Evolutionary conservation across 495 filamentous ascomycete species (phyloP).

Genomic region (Venustampulla echinocandica): DNA sequence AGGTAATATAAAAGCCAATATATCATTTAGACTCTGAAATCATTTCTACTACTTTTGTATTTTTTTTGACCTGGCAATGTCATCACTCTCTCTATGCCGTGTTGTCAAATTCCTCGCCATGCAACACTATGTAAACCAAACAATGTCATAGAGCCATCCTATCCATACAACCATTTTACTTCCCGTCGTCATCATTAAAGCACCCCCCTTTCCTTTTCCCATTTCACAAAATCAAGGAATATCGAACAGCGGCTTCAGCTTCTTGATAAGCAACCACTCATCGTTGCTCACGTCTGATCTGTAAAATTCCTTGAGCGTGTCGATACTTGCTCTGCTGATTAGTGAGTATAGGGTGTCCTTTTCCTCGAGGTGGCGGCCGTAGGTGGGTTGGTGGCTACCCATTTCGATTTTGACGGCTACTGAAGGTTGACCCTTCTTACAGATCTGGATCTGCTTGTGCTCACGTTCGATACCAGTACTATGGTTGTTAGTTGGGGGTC

Average conservation of each 20-base stretch:
- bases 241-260: slow-evolving; percentile 91
- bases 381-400: slow-evolving; percentile 86
- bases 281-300: slow-evolving; percentile 82
- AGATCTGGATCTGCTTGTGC: slow-evolving; percentile 83
- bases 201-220: too few relatives aligned
- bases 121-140: too few relatives aligned
- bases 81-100: too few relatives aligned
- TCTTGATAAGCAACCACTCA: slow-evolving; percentile 84
- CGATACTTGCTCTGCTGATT: slow-evolving; percentile 81
- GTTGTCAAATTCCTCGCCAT: too few relatives aligned
- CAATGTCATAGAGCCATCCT: too few relatives aligned
- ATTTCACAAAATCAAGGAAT: too few relatives aligned
- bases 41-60: too few relatives aligned
- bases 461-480: slow-evolving; percentile 93
- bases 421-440: slow-evolving; percentile 93
- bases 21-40: too few relatives aligned
- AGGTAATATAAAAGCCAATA: too few relatives aligned
- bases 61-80: too few relatives aligned
- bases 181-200: too few relatives aligned
- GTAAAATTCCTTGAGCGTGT: slow-evolving; percentile 95
- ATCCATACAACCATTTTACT: too few relatives aligned
- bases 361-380: slow-evolving; percentile 93
- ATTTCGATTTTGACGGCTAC: slow-evolving; percentile 96
- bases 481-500: slow-evolving; percentile 10
- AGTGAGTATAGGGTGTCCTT: slow-evolving; percentile 79